Base-by-base conservation (phyloP, 1,139 yeast genomes). In the Hyphopichia buzzinii region DNA sequence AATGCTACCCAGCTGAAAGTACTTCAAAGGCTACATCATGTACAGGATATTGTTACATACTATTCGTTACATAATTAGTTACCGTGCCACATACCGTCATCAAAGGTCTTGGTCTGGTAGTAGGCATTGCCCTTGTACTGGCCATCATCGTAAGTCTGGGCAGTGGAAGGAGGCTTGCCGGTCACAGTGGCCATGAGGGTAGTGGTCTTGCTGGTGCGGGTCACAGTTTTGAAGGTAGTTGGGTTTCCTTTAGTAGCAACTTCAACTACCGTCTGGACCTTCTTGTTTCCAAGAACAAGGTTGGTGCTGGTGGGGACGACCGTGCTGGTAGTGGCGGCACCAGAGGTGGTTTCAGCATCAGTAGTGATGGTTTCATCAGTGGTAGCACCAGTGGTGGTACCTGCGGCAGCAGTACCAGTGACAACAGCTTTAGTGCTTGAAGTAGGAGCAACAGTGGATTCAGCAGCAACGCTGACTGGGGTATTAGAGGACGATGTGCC, bases 351-450 rank as follows among this genome's bases (percentile, higher is more conserved):
- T 24, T 12, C 11, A 13, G 16, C n/a, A 3, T 12, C 36, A 10
- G 44, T 26, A 8, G 39, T 29, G 21, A 40, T 26, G 8, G 36
- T 33, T 7, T 44, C 6, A 16, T 37, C 27, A 26, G 43, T 35
- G 8, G 49, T 26, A 12, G 42, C 30, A 4, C 48, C 12, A 3
- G 42, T 25, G 13, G 44, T 27, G 17, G 43, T 17, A 12, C 46
- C 36, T 29, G 13, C 14, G n/a, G 15, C 15, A 8, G 19, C 34
- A 34, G 28, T 19, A 42, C 11, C 26, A 14, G 32, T 30, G 3
- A 41, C 27, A 12, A 42, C 28, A 8, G 46, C 34, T 27, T 38
- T 29, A 16, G 46, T 37, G 5, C 45, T 39, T 11, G 46, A 17
- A 14, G 41, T 31, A 15, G 37, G 33, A 10, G 41, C 26, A 11